Conservation (phyloP, 148 eudicot species). For the Vaccinium vitisidaea region DNA sequence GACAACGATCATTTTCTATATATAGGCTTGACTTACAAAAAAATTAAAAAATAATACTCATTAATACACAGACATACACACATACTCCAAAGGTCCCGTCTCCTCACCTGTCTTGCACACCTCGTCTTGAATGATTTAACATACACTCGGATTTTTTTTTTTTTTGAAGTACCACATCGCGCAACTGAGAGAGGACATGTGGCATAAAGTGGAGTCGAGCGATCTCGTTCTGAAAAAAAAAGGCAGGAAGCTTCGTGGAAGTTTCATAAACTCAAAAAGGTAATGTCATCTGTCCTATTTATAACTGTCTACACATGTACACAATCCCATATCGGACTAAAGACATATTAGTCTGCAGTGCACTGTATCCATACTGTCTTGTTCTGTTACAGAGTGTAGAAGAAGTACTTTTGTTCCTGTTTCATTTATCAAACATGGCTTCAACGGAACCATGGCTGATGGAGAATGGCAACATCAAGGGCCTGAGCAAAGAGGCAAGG, state of each 20-base stretch:
- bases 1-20: not conserved
- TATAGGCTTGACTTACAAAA: not conserved
- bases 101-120: not conserved
- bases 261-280: not conserved
- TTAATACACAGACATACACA: too few relatives aligned
- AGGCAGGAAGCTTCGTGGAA: not conserved
- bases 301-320: not conserved
- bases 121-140: not conserved
- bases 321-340: not conserved
- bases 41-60: too few relatives aligned
- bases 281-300: not conserved
- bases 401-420: not conserved
- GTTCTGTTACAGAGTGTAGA: not conserved
- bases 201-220: not conserved
- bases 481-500: conserved; percentile 36
- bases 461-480: conserved; percentile 52
- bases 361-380: not conserved
- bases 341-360: not conserved
- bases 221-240: not conserved
- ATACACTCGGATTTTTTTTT: too few relatives aligned
- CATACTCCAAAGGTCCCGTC: not conserved
- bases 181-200: not conserved
- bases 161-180: not conserved
- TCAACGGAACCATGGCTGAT: conserved; percentile 33
- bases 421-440: conserved; percentile 19